phyloP scores from a whole-genome alignment of 495 filamentous ascomycete species.

The Hyphodiscus hymeniophilus region DNA sequence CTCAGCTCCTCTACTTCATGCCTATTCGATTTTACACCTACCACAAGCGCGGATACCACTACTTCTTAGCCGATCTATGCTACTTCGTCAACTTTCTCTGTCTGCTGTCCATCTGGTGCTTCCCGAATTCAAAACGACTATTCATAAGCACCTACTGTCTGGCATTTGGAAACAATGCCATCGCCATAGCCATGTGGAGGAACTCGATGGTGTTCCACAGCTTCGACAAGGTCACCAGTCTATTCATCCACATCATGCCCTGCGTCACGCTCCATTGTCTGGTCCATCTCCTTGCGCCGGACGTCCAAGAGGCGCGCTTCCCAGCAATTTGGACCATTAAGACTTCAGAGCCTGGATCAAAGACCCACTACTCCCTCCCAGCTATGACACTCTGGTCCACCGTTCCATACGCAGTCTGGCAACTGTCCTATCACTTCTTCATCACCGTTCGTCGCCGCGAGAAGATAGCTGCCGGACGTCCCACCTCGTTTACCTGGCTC shows the following conservation, averaged over 20 bases:
- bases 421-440: constrained; percentile 81
- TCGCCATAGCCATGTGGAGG: constrained; percentile 98
- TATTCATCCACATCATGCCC: constrained; percentile 99
- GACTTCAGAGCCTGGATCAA: constrained; percentile 57
- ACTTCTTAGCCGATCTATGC: constrained; percentile 94
- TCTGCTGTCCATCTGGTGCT: constrained; percentile 79
- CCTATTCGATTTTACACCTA: constrained; percentile 89
- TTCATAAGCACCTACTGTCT: constrained; percentile 92
- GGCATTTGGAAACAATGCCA: constrained; percentile 90
- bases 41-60: constrained; percentile 84
- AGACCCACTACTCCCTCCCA: constrained; percentile 67
- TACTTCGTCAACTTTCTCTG: constrained; percentile 94
- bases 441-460: constrained; percentile 88
- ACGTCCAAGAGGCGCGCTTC: constrained; percentile 60
- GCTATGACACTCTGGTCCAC: constrained; percentile 93
- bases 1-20: constrained; percentile 87
- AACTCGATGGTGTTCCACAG: constrained; percentile 98
- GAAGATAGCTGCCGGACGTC: constrained; percentile 91
- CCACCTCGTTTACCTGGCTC: constrained; percentile 96
- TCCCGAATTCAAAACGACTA: constrained; percentile 81
- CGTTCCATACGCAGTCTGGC: constrained; percentile 87
- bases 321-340: constrained; percentile 82
- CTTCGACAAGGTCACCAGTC: constrained; percentile 86
- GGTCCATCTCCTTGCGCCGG: constrained; percentile 67
- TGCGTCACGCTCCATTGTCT: constrained; percentile 87